phyloP scores from a whole-genome alignment of 257 asterid genomes.

The Nicotiana undulata region DNA sequence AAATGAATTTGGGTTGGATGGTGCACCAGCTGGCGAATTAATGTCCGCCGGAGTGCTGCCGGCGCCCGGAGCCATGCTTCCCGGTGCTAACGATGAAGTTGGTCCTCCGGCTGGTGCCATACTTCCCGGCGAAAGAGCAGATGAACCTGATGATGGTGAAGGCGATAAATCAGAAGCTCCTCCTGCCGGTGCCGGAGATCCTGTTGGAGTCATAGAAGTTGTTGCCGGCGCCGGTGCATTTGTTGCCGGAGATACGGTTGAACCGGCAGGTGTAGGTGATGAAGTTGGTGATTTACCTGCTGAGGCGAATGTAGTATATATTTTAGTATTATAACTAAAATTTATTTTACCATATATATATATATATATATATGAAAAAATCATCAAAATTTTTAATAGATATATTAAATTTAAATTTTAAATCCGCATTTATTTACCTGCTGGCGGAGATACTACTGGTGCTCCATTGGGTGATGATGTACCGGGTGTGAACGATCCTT shows the following conservation, averaged over 20 bases:
- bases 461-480: slow-evolving; percentile 5
- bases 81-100: background rate
- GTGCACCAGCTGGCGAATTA: slow-evolving; percentile 17
- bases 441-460: background rate
- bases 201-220: background rate
- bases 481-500: background rate
- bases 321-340: background rate
- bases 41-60: slow-evolving; percentile 17
- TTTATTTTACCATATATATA: too few relatives aligned
- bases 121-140: slow-evolving; percentile 3
- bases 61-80: background rate
- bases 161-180: background rate
- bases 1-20: slow-evolving; percentile 17
- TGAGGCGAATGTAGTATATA: background rate
- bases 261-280: background rate
- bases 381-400: too few relatives aligned
- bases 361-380: too few relatives aligned
- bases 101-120: slow-evolving; percentile 6
- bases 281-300: background rate
- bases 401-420: background rate
- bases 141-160: background rate
- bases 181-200: background rate
- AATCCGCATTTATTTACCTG: background rate
- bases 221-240: background rate
- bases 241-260: background rate